Percentiles rank a stretch among this genome's conserved stretches.
Evolutionary conservation across 1,284 basidiomycete species (phyloP).

Genomic region (Naganishia liquefaciens): DNA sequence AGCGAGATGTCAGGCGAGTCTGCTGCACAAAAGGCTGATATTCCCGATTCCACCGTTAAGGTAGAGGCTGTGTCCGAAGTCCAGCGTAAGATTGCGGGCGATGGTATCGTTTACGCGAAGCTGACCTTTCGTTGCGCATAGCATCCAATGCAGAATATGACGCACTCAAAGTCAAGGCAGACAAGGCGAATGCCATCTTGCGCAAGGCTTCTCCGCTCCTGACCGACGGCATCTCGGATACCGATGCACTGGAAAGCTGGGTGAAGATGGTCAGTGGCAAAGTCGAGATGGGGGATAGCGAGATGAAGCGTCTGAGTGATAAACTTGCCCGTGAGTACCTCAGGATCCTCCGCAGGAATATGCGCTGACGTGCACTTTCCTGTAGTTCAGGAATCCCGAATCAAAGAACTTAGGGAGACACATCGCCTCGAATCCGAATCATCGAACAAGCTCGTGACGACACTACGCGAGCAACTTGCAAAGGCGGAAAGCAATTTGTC

Average conservation of each 20-base stretch:
- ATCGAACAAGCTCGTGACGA: constrained; percentile 70
- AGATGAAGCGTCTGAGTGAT: constrained; percentile 69
- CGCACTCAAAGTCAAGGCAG: constrained; percentile 39
- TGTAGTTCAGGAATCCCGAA: constrained; percentile 75
- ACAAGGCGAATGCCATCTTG: constrained; percentile 68
- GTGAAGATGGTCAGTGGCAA: constrained; percentile 68
- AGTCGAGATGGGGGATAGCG: constrained; percentile 63
- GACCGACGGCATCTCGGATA: constrained; percentile 64
- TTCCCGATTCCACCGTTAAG: background rate
- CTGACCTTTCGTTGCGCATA: background rate
- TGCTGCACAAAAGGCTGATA: background rate
- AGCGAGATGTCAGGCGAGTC: background rate
- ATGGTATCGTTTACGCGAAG: background rate
- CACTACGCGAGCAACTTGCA: constrained; percentile 66
- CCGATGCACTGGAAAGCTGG: constrained; percentile 69
- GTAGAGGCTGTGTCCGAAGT: background rate
- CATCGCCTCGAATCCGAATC: constrained; percentile 75
- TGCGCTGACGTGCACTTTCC: constrained; percentile 6
- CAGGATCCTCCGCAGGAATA: background rate
- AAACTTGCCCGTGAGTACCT: constrained; percentile 68
- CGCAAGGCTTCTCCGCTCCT: constrained; percentile 69
- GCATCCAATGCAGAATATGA: constrained; percentile 35
- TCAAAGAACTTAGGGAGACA: constrained; percentile 78
- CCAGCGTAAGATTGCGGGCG: background rate
- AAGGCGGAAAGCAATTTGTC: constrained; percentile 66